Evolutionary conservation across 345 rosid species (phyloP).

Genomic region (Citrus sinensis): DVS_A1.0 CM039165.1:22558501-22559000

Average conservation of each 20-base stretch:
- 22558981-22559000: no score
- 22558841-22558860: conserved; percentile 66
- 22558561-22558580: conserved; percentile 59
- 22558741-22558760: conserved; percentile 53
- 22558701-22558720: background rate
- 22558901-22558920: background rate
- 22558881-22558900: background rate
- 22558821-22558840: conserved; percentile 59
- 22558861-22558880: conserved; percentile 45
- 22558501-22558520: no score
- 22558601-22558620: conserved; percentile 71
- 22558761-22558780: conserved; percentile 58
- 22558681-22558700: no score
- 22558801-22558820: conserved; percentile 56
- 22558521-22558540: background rate
- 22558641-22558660: background rate
- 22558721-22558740: conserved; percentile 17
- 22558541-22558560: background rate
- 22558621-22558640: conserved; percentile 81
- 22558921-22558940: background rate
- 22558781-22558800: conserved; percentile 60
- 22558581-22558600: conserved; percentile 69
- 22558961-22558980: no score
- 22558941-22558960: background rate
- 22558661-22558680: background rate